Conservation (phyloP, 2,329 filamentous ascomycete genomes). For the Hypoxylon sp. region DNA sequence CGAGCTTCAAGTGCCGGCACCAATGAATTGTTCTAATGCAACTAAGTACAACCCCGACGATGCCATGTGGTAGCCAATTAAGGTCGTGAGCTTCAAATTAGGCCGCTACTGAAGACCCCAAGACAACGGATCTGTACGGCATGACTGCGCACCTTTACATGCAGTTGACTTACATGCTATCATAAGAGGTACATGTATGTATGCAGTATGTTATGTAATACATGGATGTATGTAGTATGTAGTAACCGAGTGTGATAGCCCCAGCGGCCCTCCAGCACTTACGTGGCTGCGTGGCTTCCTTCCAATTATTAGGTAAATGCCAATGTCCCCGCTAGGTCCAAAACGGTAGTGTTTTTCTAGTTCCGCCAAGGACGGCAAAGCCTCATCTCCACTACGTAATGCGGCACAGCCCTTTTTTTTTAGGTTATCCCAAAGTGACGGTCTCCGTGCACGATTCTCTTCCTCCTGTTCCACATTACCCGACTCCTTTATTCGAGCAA, state of each 20-base stretch:
- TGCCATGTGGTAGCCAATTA: slow-evolving; percentile 24
- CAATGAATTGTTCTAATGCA: slow-evolving; percentile 14
- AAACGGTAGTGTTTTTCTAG: slow-evolving; percentile 26
- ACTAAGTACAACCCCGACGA: background rate
- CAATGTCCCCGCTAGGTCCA: slow-evolving; percentile 14
- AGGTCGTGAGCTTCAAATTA: slow-evolving; percentile 12
- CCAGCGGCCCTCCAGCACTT: no score
- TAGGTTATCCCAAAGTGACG: slow-evolving; percentile 22
- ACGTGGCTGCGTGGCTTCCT: slow-evolving; percentile 9
- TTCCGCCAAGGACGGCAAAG: slow-evolving; percentile 33
- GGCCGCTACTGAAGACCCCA: slow-evolving; percentile 23
- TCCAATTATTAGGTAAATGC: slow-evolving; percentile 16
- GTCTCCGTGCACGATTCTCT: slow-evolving; percentile 22
- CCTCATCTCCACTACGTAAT: slow-evolving; percentile 36
- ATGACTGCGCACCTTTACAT: slow-evolving; percentile 8
- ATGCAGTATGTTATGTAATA: background rate
- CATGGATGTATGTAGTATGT: background rate
- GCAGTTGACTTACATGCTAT: background rate
- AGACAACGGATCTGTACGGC: slow-evolving; percentile 9
- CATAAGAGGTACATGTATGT: no score
- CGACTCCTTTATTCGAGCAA: slow-evolving; percentile 23
- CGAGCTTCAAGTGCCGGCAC: slow-evolving; percentile 26
- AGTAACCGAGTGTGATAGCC: background rate
- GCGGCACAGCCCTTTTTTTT: slow-evolving; percentile 34
- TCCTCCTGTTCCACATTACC: slow-evolving; percentile 29